Base-by-base conservation (phyloP, 2,329 filamentous ascomycete genomes). In the Capronia epimyces region DNA sequence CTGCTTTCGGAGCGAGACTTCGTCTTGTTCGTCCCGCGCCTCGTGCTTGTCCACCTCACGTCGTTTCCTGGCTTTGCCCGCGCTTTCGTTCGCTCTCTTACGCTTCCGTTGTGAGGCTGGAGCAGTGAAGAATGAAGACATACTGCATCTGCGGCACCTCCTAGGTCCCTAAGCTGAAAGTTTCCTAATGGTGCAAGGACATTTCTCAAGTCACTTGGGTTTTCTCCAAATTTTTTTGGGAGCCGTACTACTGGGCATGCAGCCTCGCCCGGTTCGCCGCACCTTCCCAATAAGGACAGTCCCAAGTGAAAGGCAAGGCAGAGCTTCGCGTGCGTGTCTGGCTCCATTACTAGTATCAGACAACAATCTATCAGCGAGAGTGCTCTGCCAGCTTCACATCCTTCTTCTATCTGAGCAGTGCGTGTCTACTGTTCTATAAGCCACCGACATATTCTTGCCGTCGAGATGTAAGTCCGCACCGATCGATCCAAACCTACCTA, bases 91-190 rank as follows among this genome's bases (percentile, higher is more conserved):
- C 50, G 73, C 69, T 55, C 90, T 80, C 77, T 97, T 97, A 63
- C 93, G 79, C 78, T 97, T 97, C 74, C 87, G 88, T 65, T 91
- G 86, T 44, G 86, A 85, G 34, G 86, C 86, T 4, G 93, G 89
- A 32, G 85, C 75, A 45, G 90, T 95, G 72, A 98, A 98, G 72
- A 97, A 98, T 32, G 90, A 95, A 64, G 91, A 95, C 90, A 95
- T 94, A 7, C 29, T 36, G 18, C 3, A 31, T 18, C 12, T 13
- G 27, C 15, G 10, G 13, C 13, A 32, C 41, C 12, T 47, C 18
- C 24, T 9, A 13, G 16, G 32, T 8, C 18, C 22, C 21, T 16
- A 5, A 25, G 6, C 7, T 15, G 39, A 42, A 20, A 20, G 10
- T 42, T 42, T 7, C 13, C 34, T 37, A 42, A 21, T 42, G 39